Evolutionary conservation across 495 filamentous ascomycete species (phyloP).

Genomic region (Melanomma pulvis-pyrius): DNA sequence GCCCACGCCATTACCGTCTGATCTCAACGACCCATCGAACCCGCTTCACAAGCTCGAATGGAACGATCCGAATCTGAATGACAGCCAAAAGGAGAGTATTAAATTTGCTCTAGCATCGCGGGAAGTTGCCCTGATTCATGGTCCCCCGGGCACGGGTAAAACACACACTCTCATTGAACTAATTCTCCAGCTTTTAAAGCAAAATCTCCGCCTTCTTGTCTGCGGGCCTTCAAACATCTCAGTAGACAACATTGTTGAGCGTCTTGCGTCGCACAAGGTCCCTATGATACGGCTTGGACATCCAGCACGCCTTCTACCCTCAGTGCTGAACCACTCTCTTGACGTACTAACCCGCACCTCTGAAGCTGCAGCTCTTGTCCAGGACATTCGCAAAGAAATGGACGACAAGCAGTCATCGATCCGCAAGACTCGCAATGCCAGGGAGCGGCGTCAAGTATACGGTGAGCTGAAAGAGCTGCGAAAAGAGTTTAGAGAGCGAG

Average conservation of each 20-base stretch:
- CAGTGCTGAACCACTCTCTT: constrained; percentile 83
- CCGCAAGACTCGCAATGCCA: constrained; percentile 78
- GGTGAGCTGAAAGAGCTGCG: constrained; percentile 79
- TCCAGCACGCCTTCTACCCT: constrained; percentile 86
- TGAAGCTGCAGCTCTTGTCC: constrained; percentile 86
- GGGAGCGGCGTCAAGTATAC: constrained; percentile 82
- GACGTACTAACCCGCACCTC: constrained; percentile 92
- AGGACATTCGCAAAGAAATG: constrained; percentile 89
- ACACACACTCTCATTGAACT: constrained; percentile 96
- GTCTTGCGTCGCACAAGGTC: constrained; percentile 77
- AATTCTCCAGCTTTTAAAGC: constrained; percentile 79
- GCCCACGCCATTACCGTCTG: constrained; percentile 56
- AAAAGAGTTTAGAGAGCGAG: constrained; percentile 85
- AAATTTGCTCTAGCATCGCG: constrained; percentile 78
- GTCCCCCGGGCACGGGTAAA: constrained; percentile 94
- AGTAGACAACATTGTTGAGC: constrained; percentile 98
- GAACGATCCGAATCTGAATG: constrained; percentile 78
- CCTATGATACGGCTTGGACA: constrained; percentile 90
- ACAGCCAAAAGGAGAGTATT: constrained; percentile 89
- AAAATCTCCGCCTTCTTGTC: constrained; percentile 75
- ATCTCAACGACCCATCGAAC: constrained; percentile 45
- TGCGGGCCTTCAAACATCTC: constrained; percentile 96
- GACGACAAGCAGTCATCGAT: constrained; percentile 88
- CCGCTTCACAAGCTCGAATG: constrained; percentile 63
- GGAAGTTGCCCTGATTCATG: constrained; percentile 92